Base-by-base conservation (phyloP, 805 yeast species). In the Saccharomyces jurei region DNA sequence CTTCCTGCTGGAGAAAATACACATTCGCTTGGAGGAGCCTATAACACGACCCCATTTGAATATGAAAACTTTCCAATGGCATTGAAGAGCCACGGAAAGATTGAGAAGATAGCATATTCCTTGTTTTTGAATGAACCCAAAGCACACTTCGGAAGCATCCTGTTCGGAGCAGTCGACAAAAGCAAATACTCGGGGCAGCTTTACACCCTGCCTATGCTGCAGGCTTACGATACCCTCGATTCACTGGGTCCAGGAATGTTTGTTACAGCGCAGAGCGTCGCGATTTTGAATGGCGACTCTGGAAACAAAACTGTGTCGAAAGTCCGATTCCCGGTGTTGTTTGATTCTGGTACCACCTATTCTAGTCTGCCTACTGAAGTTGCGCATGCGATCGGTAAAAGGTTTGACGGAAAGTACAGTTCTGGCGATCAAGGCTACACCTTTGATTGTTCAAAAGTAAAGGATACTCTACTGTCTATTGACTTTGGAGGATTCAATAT, bases 101-200 rank as follows among this genome's bases (percentile, higher is more conserved):
- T 78, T 57, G 59, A 64, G 41, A 65, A 68, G 47, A 62, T 60
- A 17, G 74, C 78, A 14, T 80, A 77, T 67, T 78, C 82, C 28
- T 67, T 80, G 54, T 79, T 73, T 67, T 69, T 79, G 58, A 71
- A 74, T 56, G 65, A 68, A 17, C 53, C 61, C 4, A 51, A 53
- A 2, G 56, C 61, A 21, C 13, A 22, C 13, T 56, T 53, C 8
- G 56, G 60, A 30, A 21, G 17, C 14, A 65, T 81, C 47, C 65
- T 81, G 51, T 81, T 81, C 68, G 84, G 86, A 21, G 86, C 79
- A 29, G 73, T 81, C 30, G 84, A 81, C 59, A 74, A 72, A 46
- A 69, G 76, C 51, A 78, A 77, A 64, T 80, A 75, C 63, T 44
- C 63, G 0, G 84, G 84, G 22, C 60, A 63, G 26, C 66, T 80